Conservation (phyloP, 306 rosid genomes). For the Quercus suber region DNA sequence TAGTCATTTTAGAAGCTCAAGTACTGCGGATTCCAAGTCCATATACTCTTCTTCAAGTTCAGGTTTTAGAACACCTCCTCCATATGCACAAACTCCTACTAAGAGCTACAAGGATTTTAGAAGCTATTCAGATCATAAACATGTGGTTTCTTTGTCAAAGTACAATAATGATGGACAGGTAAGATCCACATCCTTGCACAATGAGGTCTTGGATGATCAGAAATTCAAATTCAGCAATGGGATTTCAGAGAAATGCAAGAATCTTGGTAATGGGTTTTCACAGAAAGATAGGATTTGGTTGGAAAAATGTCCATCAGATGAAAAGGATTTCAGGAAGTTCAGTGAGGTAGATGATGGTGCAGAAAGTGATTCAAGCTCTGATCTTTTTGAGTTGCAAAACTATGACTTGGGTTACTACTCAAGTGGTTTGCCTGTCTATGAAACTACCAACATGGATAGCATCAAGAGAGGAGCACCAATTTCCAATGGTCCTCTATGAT, state of each 20-base stretch:
- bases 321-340: constrained; percentile 27
- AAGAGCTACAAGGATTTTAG: constrained; percentile 69
- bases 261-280: constrained; percentile 20
- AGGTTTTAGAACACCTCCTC: constrained; percentile 83
- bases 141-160: constrained; percentile 35
- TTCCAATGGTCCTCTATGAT: constrained; percentile 54
- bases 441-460: constrained; percentile 88
- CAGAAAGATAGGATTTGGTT: constrained; percentile 34
- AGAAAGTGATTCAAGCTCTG: constrained; percentile 97
- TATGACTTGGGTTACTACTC: constrained; percentile 77
- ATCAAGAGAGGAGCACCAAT: constrained; percentile 84
- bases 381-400: constrained; percentile 89
- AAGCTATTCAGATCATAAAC: constrained; percentile 59
- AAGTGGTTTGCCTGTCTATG: constrained; percentile 89
- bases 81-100: constrained; percentile 60
- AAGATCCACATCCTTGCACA: constrained; percentile 31
- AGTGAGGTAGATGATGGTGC: constrained; percentile 67
- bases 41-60: constrained; percentile 61
- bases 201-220: constrained; percentile 41
- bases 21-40: constrained; percentile 55
- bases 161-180: constrained; percentile 20
- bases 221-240: constrained; percentile 28
- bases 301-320: constrained; percentile 30
- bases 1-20: constrained; percentile 82
- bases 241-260: constrained; percentile 49